phyloP scores from a whole-genome alignment of 257 asterid species.

The Anisodus acutangulus region DNA sequence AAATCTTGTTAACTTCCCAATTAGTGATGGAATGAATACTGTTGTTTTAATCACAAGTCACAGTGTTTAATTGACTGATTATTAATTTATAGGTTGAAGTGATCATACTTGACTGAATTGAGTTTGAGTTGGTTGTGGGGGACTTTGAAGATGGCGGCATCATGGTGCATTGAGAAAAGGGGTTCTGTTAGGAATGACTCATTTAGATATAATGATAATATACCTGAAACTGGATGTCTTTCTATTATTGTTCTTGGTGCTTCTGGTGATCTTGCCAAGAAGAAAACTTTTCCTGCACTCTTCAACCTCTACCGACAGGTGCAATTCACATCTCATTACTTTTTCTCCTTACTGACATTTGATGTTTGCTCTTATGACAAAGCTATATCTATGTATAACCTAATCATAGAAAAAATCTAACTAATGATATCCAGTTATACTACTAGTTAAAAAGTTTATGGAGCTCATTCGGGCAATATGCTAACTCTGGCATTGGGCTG shows the following conservation, averaged over 20 bases:
- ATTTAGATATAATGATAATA: constrained; percentile 53
- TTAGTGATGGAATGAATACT: background rate
- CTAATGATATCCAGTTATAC: background rate
- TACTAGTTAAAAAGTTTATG: constrained; percentile 13
- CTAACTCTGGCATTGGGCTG: constrained; percentile 29
- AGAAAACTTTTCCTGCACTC: constrained; percentile 98
- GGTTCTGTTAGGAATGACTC: constrained; percentile 54
- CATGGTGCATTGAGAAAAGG: constrained; percentile 74
- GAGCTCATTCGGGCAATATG: background rate
- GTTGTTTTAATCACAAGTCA: background rate
- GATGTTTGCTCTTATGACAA: background rate
- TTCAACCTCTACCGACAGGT: constrained; percentile 96
- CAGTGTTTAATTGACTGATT: background rate
- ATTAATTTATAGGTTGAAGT: constrained; percentile 33
- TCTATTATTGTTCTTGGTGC: constrained; percentile 95
- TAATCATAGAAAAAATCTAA: background rate
- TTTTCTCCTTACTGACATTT: background rate
- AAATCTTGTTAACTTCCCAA: background rate
- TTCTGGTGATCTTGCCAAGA: constrained; percentile 99
- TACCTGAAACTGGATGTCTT: constrained; percentile 72
- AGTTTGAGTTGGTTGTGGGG: constrained; percentile 42
- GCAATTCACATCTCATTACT: background rate
- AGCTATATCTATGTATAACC: background rate
- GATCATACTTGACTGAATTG: constrained; percentile 28
- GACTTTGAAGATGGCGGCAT: constrained; percentile 46